Evolutionary conservation across 371 early-diverging fungal species (phyloP).

Genomic region (Mortierella sp.): DNA sequence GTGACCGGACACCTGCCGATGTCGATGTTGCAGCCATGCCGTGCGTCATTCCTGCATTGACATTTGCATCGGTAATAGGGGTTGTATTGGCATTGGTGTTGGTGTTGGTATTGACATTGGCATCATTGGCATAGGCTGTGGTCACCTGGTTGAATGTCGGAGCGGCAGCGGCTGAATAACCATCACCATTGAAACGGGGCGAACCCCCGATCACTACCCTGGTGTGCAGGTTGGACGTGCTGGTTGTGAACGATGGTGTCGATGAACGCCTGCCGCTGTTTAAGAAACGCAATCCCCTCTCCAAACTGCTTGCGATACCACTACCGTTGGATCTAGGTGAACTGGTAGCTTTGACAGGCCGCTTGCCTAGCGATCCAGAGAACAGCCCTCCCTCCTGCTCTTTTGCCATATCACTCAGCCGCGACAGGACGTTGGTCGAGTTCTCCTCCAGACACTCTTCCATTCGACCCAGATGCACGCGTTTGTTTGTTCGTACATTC

Average conservation of each 20-base stretch:
- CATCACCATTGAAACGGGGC: neutral
- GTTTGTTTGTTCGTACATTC: conserved; percentile 29
- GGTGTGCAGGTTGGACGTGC: neutral
- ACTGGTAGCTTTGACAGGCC: neutral
- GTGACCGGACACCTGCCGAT: conserved; percentile 71
- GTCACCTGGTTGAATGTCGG: neutral
- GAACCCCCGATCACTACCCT: conserved; percentile 30
- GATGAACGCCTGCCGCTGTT: conserved; percentile 37
- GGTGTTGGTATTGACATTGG: neutral
- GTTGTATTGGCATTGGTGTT: neutral
- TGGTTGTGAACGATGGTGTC: conserved; percentile 31
- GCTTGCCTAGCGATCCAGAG: neutral
- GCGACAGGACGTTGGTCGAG: neutral
- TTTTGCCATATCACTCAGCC: neutral
- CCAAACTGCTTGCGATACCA: conserved; percentile 28
- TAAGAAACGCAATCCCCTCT: conserved; percentile 32
- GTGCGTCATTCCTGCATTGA: neutral
- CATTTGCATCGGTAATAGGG: neutral
- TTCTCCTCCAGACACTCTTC: conserved; percentile 32
- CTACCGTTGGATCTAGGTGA: conserved; percentile 7
- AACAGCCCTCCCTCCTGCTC: neutral
- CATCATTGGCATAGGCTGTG: neutral
- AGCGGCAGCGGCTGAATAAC: neutral
- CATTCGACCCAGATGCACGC: conserved; percentile 23
- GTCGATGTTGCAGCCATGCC: conserved; percentile 15